Evolutionary conservation across 2,329 filamentous ascomycete species (phyloP), one percentile per base, ranked within the genome.

Genomic region (Verticillium albo-atrum): DNA sequence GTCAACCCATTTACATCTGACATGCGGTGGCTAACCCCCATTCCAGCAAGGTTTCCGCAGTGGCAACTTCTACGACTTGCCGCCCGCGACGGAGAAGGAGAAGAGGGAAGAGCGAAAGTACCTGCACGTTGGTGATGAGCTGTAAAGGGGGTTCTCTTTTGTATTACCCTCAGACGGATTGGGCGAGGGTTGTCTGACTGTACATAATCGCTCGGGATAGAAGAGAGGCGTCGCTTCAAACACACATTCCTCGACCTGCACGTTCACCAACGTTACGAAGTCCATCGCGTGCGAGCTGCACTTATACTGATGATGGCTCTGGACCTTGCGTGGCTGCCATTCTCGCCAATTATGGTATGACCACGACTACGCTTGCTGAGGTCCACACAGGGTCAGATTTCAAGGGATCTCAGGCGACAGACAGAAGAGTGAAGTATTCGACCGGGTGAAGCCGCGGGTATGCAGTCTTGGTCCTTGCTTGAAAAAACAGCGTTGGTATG

Each of bases 61-160:
- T 77, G 85, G 89, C 60, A 85, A 88, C 69, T 95, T 89, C 84
- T 97, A 96, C 76, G 94, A 99, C 73, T 83, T 98, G 66, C 95
- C 95, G 56, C 94, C 95, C 55, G 89, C 94, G 70, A 97, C 94
- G 34, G 94, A 97, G 79, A 90, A 89, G 76, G 95, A 99, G 83
- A 95, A 88, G 84, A 84, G 85, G 69, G 93, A 98, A 76, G 93
- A 98, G 78, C 95, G 89, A 85, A 95, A 97, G 82, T 99, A 96
- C 75, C 80, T 98, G 74, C 95, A 99, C 75, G 93, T 99, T 62
- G 80, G 92, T 72, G 91, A 96, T 74, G 89, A 95, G 75, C 86
- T 92, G 82, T 95, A 88, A 78, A 75, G 62, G 60, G 68, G 59
- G 15, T 26, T 56, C 42, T 23, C 34, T 17, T 17, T 56, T 47